phyloP scores from a whole-genome alignment of 2,329 filamentous ascomycete species.

The Ceratocystis cubensis region DNA sequence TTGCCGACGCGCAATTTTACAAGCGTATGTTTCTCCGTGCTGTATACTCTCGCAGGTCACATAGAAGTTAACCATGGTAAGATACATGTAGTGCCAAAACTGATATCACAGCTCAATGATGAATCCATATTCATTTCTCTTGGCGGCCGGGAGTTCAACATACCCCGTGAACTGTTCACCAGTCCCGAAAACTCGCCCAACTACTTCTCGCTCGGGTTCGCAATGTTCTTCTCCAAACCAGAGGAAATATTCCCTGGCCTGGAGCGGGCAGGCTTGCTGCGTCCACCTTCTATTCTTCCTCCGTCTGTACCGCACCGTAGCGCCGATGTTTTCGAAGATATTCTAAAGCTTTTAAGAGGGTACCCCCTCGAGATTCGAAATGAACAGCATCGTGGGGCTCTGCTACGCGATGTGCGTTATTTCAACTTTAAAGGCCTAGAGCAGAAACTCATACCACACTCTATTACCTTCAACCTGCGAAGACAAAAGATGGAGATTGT shows the following conservation, averaged over 20 bases:
- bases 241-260: constrained; percentile 77
- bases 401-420: constrained; percentile 79
- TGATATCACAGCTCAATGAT: constrained; percentile 83
- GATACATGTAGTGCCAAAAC: constrained; percentile 54
- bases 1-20: constrained; percentile 93
- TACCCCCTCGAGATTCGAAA: constrained; percentile 68
- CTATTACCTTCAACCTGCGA: constrained; percentile 61
- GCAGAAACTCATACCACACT: constrained; percentile 69
- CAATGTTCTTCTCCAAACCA: constrained; percentile 70
- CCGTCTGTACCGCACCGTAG: constrained; percentile 69
- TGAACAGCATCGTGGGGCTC: constrained; percentile 61
- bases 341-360: constrained; percentile 69
- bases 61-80: not conserved
- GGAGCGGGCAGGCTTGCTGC: constrained; percentile 62
- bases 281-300: constrained; percentile 75
- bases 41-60: not conserved
- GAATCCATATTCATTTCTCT: constrained; percentile 88
- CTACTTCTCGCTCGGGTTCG: constrained; percentile 86
- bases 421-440: constrained; percentile 88
- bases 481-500: constrained; percentile 61
- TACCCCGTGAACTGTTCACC: constrained; percentile 76
- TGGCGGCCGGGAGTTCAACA: constrained; percentile 74
- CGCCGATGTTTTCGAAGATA: constrained; percentile 71
- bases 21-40: constrained; percentile 42
- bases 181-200: constrained; percentile 84